Base-by-base conservation (phyloP, 176 grass and related monocot species). In the Oryza longistaminata region DNA sequence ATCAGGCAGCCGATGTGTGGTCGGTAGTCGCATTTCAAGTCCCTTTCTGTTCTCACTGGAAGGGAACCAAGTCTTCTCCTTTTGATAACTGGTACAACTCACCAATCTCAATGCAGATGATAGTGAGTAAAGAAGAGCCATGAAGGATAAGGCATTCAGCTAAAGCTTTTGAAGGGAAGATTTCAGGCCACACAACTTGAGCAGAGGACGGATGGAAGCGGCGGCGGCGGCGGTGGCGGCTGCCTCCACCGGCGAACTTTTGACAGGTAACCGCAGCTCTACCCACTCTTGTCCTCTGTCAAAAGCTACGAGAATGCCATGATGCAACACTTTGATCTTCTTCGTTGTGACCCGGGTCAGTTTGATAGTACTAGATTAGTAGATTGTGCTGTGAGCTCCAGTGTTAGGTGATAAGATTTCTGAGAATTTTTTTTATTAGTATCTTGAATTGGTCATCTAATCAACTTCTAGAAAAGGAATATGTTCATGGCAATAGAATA, bases 41-140 rank as follows among this genome's bases (percentile, higher is more conserved):
- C 79, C 25, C 79, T 86, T 4, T 86, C 72, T 73, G 4, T 67
- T 49, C 21, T 42, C 74, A 44, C 7, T 46, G 31, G 9, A 1
- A 86, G 76, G 58, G 55, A 74, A 82, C 21, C 48, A 1, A 1
- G 46, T 62, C 58, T 39, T 62, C 25, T 58, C 21, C 21, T 43
- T 67, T 21, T 9, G 60, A 52, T 22, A 24, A 37, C 46, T 61
- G 15, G 15, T 61, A 61, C 21, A 15, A 6, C 26, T 79, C 88
- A 90, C 84, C 88, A 86, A 90, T 90, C 83, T 67, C 69, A 74
- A 73, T 13, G 83, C 61, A 67, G 33, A 50, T 7, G 64, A 77
- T 64, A 33, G 66, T 73, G 77, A 77, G 3, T 43, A 11, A 46
- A 24, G 15, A 72, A 0, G 45, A 22, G 15, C 21, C 10, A 14